Conservation (phyloP, 495 filamentous ascomycete species). For the Tricharina praecox region DNA sequence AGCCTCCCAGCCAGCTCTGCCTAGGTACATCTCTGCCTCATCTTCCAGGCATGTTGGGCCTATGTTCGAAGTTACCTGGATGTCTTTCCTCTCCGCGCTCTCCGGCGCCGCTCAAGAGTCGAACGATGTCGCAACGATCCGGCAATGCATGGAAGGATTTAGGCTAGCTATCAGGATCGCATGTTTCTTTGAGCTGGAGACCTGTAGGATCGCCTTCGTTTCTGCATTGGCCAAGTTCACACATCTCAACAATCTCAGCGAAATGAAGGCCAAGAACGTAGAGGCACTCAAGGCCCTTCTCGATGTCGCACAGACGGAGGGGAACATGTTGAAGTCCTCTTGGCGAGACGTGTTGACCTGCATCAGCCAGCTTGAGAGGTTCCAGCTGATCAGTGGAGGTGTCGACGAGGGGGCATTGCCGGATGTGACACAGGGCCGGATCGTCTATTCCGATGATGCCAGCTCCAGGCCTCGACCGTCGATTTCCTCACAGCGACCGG, state of each 20-base stretch:
- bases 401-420: slow-evolving; percentile 85
- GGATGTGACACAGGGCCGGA: slow-evolving; percentile 73
- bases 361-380: slow-evolving; percentile 85
- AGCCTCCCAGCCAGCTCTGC: slow-evolving; percentile 47
- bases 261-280: slow-evolving; percentile 92
- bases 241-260: slow-evolving; percentile 83
- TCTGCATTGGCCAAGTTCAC: slow-evolving; percentile 84
- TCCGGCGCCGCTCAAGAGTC: slow-evolving; percentile 83
- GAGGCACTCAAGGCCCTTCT: slow-evolving; percentile 81
- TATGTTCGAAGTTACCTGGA: slow-evolving; percentile 99
- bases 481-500: slow-evolving; percentile 40
- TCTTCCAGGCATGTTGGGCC: slow-evolving; percentile 89
- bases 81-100: slow-evolving; percentile 89
- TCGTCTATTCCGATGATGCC: slow-evolving; percentile 40
- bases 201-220: slow-evolving; percentile 82
- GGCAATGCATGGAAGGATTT: slow-evolving; percentile 83
- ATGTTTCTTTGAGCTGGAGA: slow-evolving; percentile 82
- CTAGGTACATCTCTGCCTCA: slow-evolving; percentile 75
- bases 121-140: slow-evolving; percentile 77
- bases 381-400: slow-evolving; percentile 85
- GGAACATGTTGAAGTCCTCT: slow-evolving; percentile 69
- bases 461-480: slow-evolving; percentile 38
- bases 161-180: slow-evolving; percentile 82
- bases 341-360: slow-evolving; percentile 94
- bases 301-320: slow-evolving; percentile 81